These are phyloP conservation scores for Brassica incana DNA, from an alignment of 345 rosid species.

Conservation along the genomic window DNA sequence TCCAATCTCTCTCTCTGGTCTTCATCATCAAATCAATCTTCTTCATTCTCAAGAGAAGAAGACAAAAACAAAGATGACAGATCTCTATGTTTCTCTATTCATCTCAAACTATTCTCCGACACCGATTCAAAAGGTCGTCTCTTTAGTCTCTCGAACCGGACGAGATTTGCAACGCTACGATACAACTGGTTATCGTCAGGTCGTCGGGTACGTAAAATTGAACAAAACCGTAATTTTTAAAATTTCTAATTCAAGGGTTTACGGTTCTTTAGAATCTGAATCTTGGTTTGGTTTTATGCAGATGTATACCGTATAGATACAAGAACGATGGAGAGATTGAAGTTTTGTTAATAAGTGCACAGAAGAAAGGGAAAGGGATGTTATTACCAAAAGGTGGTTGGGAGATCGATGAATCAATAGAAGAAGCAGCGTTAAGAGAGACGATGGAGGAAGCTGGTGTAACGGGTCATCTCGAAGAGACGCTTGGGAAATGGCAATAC, in stretches of 20 bases:
- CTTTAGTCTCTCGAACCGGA: constrained; percentile 64
- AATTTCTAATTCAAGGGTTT: neutral
- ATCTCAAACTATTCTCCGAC: constrained; percentile 42
- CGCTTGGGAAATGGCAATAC: constrained; percentile 56
- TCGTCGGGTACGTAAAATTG: constrained; percentile 58
- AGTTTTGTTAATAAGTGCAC: constrained; percentile 58
- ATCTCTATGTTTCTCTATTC: constrained; percentile 39
- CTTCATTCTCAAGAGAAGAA: constrained; percentile 3
- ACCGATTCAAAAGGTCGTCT: constrained; percentile 47
- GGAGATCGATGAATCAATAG: constrained; percentile 60
- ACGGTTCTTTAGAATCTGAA: neutral
- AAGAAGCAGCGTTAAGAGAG: constrained; percentile 56
- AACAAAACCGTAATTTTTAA: constrained; percentile 12
- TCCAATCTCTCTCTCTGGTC: neutral
- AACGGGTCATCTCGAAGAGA: constrained; percentile 42
- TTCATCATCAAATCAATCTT: neutral
- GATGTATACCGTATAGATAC: constrained; percentile 64
- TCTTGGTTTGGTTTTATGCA: constrained; percentile 24
- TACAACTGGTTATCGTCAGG: constrained; percentile 54
- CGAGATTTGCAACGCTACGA: constrained; percentile 68
- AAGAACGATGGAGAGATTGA: constrained; percentile 50
- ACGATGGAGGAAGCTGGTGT: constrained; percentile 68
- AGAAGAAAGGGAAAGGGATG: constrained; percentile 55
- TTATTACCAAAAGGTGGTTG: constrained; percentile 74
- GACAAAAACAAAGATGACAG: constrained; percentile 32